These are phyloP conservation scores for Sugiyamaella floridensis DNA, from an alignment of 805 yeast genomes.

Conservation along the genomic window DNA sequence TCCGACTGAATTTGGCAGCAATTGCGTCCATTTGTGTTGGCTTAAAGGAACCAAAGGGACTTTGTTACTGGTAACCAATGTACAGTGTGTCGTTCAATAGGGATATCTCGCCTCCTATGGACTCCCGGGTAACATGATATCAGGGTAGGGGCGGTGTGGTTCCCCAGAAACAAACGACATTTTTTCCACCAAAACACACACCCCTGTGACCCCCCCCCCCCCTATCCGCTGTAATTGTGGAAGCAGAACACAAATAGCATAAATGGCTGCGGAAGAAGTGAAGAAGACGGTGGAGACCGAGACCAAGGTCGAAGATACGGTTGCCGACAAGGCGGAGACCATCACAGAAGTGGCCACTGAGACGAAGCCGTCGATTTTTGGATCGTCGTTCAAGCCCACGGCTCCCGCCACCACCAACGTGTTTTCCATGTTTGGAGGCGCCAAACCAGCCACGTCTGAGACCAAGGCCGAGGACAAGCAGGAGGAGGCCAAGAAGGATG, in stretches of 20 bases:
- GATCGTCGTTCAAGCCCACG: constrained; percentile 12
- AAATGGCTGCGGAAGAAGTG: constrained; percentile 4
- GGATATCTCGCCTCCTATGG: not conserved
- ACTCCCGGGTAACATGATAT: not conserved
- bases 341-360: constrained; percentile 15
- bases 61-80: not conserved
- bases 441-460: constrained; percentile 44
- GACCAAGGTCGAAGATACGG: constrained; percentile 6
- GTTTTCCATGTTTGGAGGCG: constrained; percentile 93
- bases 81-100: not conserved
- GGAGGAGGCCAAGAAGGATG: constrained; percentile 29
- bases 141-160: not conserved
- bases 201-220: not conserved
- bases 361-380: constrained; percentile 13
- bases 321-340: constrained; percentile 9
- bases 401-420: constrained; percentile 46
- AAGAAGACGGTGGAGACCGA: constrained; percentile 6
- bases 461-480: constrained; percentile 36
- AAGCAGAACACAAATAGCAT: not conserved
- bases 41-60: not conserved
- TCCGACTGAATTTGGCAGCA: constrained; percentile 20
- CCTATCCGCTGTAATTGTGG: not conserved
- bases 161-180: not conserved
- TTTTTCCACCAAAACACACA: not conserved
- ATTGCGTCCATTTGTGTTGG: constrained; percentile 29